phyloP scores from a whole-genome alignment of 1,284 basidiomycete species.

The Moesziomyces sp. region DNA sequence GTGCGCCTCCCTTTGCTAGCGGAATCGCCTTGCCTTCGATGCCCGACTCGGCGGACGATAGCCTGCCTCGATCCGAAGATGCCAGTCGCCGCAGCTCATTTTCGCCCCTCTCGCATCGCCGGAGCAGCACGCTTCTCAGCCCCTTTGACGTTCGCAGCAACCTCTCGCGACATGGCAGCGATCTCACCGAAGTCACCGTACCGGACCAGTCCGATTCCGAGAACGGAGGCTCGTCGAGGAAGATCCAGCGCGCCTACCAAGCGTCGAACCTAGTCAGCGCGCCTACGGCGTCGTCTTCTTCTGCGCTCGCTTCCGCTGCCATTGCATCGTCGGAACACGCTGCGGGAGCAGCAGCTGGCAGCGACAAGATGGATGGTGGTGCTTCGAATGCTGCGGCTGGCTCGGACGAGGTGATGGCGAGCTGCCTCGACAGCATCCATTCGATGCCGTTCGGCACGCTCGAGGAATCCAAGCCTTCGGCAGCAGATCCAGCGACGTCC shows the following conservation, averaged over 20 bases:
- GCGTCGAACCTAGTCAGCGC: neutral
- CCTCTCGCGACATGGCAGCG: conserved; percentile 39
- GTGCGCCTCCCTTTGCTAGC: conserved; percentile 12
- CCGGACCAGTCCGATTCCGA: conserved; percentile 33
- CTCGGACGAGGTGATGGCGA: conserved; percentile 30
- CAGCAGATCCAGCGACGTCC: neutral
- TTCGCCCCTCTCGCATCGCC: conserved; percentile 19
- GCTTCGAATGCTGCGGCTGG: neutral
- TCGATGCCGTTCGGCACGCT: conserved; percentile 13
- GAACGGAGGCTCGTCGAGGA: conserved; percentile 4
- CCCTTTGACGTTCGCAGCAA: conserved; percentile 14
- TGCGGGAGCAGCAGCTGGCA: neutral
- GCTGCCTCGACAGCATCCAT: conserved; percentile 44
- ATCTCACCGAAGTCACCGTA: conserved; percentile 38
- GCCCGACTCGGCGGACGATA: conserved; percentile 10
- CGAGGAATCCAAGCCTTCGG: conserved; percentile 2
- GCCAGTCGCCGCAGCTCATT: conserved; percentile 19
- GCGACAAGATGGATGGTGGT: neutral
- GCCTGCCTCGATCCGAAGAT: conserved; percentile 18
- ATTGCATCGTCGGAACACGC: conserved; percentile 16
- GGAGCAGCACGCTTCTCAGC: conserved; percentile 14
- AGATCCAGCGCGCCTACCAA: conserved; percentile 10
- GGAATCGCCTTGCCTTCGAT: conserved; percentile 16
- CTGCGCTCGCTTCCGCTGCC: conserved; percentile 11
- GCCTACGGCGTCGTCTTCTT: conserved; percentile 5